Evolutionary conservation across 73 alveolate genomes (phyloP), one percentile per base, ranked within the genome.

Genomic region (Symbiodinium natans): DNA sequence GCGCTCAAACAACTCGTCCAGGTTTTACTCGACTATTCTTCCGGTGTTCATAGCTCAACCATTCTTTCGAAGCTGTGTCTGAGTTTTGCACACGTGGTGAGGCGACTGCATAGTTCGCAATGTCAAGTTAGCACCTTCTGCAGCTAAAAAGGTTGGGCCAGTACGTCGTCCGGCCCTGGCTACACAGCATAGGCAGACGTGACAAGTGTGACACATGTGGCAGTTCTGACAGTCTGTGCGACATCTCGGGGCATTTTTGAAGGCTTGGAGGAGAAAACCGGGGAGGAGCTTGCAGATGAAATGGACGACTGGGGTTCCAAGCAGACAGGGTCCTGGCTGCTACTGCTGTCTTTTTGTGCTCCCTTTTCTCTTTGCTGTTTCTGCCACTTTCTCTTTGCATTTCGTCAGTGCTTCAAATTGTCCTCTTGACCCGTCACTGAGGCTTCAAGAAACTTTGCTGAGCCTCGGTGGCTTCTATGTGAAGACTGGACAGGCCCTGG

Each of bases 281-380:
- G 39, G 15, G 90, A 75, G 2, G 98, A 92, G 36, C 41, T 92
- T 56, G n/a, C 40, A 23, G 41, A 33, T 40, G 98, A 92, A 40
- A 92, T 92, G 98, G 98, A 92, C 41, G 98, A 92, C 40, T 92
- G 98, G 98, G 98, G 98, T 23, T 71, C 98, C 17, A 31, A 92
- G 98, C 41, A 40, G 95, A 15, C 23, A 29, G 34, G 13, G 13
- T 33, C 84, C 36, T 25, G 29, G 11, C 9, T 36, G 48, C 27
- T 25, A 36, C 3, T 31, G 5, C 15, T 34, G n/a, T 9, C 17
- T 38, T 34, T 73, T 36, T 10, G 56, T 10, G 25, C 33, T 19
- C 73, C 23, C 73, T n/a, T n/a, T n/a, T n/a, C n/a, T n/a, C n/a
- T n/a, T n/a, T n/a, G n/a, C n/a, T n/a, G n/a, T n/a, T n/a, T n/a